phyloP scores from a whole-genome alignment of 2,329 filamentous ascomycete genomes.

The Claviceps fusiformis region DNA sequence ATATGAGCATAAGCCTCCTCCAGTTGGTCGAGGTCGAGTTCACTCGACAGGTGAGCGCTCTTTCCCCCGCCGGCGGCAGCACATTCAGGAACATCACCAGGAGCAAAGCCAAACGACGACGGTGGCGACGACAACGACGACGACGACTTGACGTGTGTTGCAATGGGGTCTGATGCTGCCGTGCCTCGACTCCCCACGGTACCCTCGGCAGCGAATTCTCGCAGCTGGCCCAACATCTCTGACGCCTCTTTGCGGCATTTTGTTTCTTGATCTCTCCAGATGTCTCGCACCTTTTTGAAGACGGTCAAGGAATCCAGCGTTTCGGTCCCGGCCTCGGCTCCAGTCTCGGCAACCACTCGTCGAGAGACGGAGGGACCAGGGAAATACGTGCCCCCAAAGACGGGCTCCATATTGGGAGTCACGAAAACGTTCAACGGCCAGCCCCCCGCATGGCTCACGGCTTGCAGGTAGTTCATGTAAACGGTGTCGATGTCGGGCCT shows the following conservation, averaged over 20 bases:
- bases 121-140: too few species aligned
- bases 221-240: slow-evolving; percentile 67
- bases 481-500: slow-evolving; percentile 87
- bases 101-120: not conserved
- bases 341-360: slow-evolving; percentile 20
- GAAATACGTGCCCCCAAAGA: slow-evolving; percentile 96
- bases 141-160: slow-evolving; percentile 12
- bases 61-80: slow-evolving; percentile 10
- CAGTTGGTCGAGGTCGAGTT: slow-evolving; percentile 75
- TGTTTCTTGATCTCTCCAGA: slow-evolving; percentile 76
- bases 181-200: slow-evolving; percentile 41
- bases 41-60: slow-evolving; percentile 38
- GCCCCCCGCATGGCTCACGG: slow-evolving; percentile 76
- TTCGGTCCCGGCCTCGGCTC: slow-evolving; percentile 33
- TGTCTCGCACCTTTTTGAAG: slow-evolving; percentile 58
- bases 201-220: slow-evolving; percentile 80
- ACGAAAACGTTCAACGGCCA: slow-evolving; percentile 97
- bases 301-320: slow-evolving; percentile 74
- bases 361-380: slow-evolving; percentile 55
- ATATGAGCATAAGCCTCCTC: slow-evolving; percentile 83
- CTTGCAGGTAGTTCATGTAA: slow-evolving; percentile 97
- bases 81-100: not conserved
- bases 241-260: slow-evolving; percentile 71
- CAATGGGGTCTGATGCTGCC: slow-evolving; percentile 15
- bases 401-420: slow-evolving; percentile 80